Evolutionary conservation across 495 filamentous ascomycete species (phyloP).

Genomic region (Penicillium tannophilum): DNA sequence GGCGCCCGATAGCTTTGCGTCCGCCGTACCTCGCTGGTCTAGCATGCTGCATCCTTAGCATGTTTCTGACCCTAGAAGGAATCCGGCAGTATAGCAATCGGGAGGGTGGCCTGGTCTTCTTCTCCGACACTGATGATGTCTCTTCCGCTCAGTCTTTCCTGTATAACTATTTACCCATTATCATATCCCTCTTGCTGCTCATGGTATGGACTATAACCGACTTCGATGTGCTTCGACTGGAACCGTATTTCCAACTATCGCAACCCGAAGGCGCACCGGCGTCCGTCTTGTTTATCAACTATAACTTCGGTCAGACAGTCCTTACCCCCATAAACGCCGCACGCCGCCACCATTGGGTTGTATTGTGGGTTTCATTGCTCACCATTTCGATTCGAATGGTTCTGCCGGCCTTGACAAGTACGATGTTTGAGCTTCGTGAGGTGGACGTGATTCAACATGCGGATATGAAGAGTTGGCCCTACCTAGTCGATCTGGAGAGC

Average conservation of each 20-base stretch:
- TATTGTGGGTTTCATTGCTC: constrained; percentile 37
- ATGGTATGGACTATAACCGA: constrained; percentile 44
- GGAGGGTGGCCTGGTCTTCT: constrained; percentile 37
- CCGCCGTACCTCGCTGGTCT: constrained; percentile 34
- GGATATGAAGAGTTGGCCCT: constrained; percentile 39
- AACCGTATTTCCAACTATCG: constrained; percentile 45
- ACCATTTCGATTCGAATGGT: constrained; percentile 42
- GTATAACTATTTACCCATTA: constrained; percentile 46
- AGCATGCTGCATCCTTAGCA: constrained; percentile 29
- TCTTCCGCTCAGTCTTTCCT: constrained; percentile 36
- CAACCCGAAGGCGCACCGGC: constrained; percentile 39
- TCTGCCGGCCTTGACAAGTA: constrained; percentile 41
- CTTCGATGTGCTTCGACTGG: constrained; percentile 45
- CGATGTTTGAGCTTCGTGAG: constrained; percentile 39
- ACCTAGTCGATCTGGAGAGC: constrained; percentile 30
- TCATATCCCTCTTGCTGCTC: constrained; percentile 37
- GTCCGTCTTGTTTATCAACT: constrained; percentile 44
- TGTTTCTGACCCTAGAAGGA: constrained; percentile 31
- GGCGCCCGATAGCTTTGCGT: constrained; percentile 42
- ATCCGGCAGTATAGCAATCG: constrained; percentile 39
- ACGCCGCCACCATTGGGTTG: constrained; percentile 41
- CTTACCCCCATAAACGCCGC: constrained; percentile 42
- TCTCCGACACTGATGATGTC: constrained; percentile 37
- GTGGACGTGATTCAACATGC: constrained; percentile 27
- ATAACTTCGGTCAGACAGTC: constrained; percentile 46